phyloP scores from a whole-genome alignment of 1,284 basidiomycete species.

The Boletus sp. region DNA sequence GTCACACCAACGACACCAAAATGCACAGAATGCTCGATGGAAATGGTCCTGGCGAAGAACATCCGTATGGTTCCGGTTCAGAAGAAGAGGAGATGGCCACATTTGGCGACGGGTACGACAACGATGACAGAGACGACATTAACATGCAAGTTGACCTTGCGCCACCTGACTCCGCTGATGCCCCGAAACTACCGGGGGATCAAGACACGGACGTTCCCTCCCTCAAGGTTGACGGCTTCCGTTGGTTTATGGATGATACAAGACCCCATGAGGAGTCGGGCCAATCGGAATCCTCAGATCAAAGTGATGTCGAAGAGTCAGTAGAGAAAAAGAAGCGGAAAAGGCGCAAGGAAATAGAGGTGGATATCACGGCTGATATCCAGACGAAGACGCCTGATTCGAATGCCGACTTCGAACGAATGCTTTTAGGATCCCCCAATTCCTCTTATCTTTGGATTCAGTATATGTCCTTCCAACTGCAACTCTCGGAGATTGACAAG shows the following conservation, averaged over 20 bases:
- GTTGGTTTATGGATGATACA: constrained; percentile 54
- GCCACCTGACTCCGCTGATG: constrained; percentile 19
- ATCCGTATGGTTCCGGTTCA: constrained; percentile 7
- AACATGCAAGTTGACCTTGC: constrained; percentile 43
- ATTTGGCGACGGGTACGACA: constrained; percentile 20
- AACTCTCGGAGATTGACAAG: constrained; percentile 92
- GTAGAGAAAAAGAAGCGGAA: constrained; percentile 59
- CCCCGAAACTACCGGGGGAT: constrained; percentile 14
- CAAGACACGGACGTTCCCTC: constrained; percentile 28
- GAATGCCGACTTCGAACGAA: constrained; percentile 90
- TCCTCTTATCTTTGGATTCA: constrained; percentile 99
- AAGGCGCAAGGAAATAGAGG: constrained; percentile 67
- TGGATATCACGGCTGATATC: constrained; percentile 83
- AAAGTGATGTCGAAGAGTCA: constrained; percentile 47
- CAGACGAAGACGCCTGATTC: constrained; percentile 86
- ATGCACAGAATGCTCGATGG: constrained; percentile 23
- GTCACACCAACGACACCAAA: constrained; percentile 26
- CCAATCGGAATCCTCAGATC: constrained; percentile 40
- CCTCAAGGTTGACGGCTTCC: constrained; percentile 63
- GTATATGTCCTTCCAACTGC: constrained; percentile 98
- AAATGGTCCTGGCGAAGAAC: constrained; percentile 24
- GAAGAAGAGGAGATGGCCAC: constrained; percentile 28
- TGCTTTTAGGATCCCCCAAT: constrained; percentile 93
- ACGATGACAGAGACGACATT: constrained; percentile 38
- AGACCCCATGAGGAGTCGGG: constrained; percentile 33